Evolutionary conservation across 805 yeast species (phyloP).

Genomic region (Wickerhamiella cacticola): DNA sequence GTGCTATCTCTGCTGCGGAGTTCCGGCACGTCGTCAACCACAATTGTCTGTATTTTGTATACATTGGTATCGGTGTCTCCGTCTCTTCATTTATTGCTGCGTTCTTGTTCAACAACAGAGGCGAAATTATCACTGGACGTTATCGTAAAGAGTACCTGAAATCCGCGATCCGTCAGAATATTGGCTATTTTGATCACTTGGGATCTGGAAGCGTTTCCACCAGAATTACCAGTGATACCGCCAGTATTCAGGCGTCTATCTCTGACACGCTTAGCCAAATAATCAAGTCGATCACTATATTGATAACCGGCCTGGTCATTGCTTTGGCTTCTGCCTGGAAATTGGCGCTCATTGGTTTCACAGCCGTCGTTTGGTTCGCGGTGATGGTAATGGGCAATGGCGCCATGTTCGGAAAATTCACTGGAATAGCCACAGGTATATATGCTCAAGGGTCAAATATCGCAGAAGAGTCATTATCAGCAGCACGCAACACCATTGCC

Average conservation of each 20-base stretch:
- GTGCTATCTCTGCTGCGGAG: conserved; percentile 20
- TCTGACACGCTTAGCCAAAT: conserved; percentile 29
- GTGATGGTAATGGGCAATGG: conserved; percentile 22
- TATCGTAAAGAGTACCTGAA: conserved; percentile 27
- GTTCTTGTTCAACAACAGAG: conserved; percentile 27
- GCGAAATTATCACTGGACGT: conserved; percentile 30
- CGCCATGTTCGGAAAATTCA: conserved; percentile 16
- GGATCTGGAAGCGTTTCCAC: conserved; percentile 33
- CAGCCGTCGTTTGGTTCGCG: conserved; percentile 25
- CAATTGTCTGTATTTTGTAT: conserved; percentile 29
- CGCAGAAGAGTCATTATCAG: conserved; percentile 30
- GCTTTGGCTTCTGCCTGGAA: conserved; percentile 26
- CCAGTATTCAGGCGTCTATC: conserved; percentile 30
- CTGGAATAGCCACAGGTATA: conserved; percentile 14
- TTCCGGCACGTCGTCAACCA: conserved; percentile 28
- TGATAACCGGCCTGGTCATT: conserved; percentile 27
- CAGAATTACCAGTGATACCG: conserved; percentile 30
- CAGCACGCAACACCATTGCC: conserved; percentile 31
- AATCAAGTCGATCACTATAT: conserved; percentile 27
- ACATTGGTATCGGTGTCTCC: conserved; percentile 28
- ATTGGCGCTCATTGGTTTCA: conserved; percentile 26
- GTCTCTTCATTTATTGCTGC: conserved; percentile 24
- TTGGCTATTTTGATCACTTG: conserved; percentile 30
- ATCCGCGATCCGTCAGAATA: conserved; percentile 29
- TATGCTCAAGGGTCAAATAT: conserved; percentile 27